These are phyloP conservation scores for Adansonia gregorii DNA, from an alignment of 441 rosid genomes.

Conservation along the genomic window DNA sequence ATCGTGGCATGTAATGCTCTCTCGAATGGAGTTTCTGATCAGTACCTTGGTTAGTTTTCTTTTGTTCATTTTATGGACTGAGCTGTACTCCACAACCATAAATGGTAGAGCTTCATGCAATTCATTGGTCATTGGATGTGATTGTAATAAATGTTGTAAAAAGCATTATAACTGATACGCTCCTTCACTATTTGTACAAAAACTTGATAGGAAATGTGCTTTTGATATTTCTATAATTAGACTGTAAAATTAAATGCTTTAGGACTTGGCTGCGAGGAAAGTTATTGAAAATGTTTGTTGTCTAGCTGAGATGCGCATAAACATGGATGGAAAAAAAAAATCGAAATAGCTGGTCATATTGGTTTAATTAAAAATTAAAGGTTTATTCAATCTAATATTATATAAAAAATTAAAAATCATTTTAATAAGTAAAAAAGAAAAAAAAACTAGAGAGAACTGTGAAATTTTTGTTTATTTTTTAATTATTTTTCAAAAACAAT, in stretches of 20 bases:
- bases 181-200: background rate
- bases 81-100: background rate
- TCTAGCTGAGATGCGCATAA: no score
- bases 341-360: no score
- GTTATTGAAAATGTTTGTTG: background rate
- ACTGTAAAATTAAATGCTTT: background rate
- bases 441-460: no score
- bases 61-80: slow-evolving; percentile 5
- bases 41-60: background rate
- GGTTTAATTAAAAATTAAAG: no score
- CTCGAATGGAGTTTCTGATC: background rate
- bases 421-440: no score
- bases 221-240: background rate
- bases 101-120: slow-evolving; percentile 3
- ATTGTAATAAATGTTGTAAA: slow-evolving; percentile 9
- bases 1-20: slow-evolving; percentile 52
- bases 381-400: no score
- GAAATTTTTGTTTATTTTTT: no score
- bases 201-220: background rate
- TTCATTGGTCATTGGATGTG: background rate
- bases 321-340: no score
- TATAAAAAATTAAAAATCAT: no score
- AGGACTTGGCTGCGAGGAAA: background rate
- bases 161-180: background rate
- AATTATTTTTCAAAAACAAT: no score